A percentile compares a stretch with the other conserved stretches of the same genome.
phyloP scores from a whole-genome alignment of 306 rosid species.

The Lablab purpureus region DNA sequence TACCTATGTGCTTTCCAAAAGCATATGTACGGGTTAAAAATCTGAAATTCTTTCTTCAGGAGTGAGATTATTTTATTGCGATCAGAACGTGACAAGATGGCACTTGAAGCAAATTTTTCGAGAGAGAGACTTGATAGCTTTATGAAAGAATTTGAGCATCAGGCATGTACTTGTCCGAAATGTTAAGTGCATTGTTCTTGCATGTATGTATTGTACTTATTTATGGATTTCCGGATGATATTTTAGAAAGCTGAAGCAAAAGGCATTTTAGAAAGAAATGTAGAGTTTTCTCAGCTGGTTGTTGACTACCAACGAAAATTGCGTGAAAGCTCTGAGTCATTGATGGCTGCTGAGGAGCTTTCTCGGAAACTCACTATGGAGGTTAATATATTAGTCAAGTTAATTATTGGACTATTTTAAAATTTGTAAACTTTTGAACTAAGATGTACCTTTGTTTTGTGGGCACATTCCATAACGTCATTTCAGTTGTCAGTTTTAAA shows the following conservation, averaged over 20 bases:
- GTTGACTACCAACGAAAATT: constrained; percentile 83
- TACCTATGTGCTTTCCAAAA: neutral
- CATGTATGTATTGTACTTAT: constrained; percentile 24
- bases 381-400: constrained; percentile 55
- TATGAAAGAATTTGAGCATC: constrained; percentile 78
- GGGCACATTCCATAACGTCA: constrained; percentile 26
- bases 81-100: constrained; percentile 79
- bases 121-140: constrained; percentile 78
- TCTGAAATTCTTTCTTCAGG: constrained; percentile 53
- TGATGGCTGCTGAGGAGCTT: constrained; percentile 72
- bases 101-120: constrained; percentile 76
- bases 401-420: neutral
- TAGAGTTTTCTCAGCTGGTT: constrained; percentile 86
- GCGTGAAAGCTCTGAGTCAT: constrained; percentile 85
- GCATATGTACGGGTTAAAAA: neutral
- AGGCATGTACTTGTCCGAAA: constrained; percentile 57
- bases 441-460: neutral
- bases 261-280: constrained; percentile 76
- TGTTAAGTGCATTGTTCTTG: constrained; percentile 21
- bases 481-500: constrained; percentile 73
- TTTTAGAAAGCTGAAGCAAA: constrained; percentile 76
- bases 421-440: neutral
- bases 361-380: constrained; percentile 82
- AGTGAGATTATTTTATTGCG: constrained; percentile 67
- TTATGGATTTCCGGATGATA: constrained; percentile 35